These are phyloP conservation scores for Solanum peruvianum DNA, from an alignment of 257 asterid genomes.

Conservation along the genomic window DNA sequence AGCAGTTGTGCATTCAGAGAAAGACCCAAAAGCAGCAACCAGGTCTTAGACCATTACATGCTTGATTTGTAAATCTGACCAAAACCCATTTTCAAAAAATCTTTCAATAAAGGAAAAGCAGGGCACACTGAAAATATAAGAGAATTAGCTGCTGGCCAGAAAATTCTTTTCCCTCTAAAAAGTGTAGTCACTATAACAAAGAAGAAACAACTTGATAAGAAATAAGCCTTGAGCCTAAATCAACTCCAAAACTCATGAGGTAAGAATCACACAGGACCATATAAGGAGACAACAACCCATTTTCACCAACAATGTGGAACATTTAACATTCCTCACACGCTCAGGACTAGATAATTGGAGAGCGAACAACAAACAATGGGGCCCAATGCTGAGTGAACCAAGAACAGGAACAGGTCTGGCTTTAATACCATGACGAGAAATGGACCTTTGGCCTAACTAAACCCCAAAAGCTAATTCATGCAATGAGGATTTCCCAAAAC, in stretches of 20 bases:
- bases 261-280: neutral
- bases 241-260: neutral
- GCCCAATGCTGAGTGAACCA: neutral
- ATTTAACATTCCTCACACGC: neutral
- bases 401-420: neutral
- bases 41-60: neutral
- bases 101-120: neutral
- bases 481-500: neutral
- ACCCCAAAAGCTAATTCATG: neutral
- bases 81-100: neutral
- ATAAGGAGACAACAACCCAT: neutral
- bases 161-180: neutral
- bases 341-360: neutral
- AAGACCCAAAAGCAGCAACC: neutral
- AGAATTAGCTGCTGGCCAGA: neutral
- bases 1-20: neutral
- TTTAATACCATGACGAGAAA: neutral
- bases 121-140: neutral
- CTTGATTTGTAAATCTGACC: neutral
- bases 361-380: neutral
- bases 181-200: neutral
- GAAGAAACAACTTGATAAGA: neutral
- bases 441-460: neutral
- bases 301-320: neutral
- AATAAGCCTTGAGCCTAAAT: neutral